Base-by-base conservation (phyloP, 139 green algal species). In the Edaphochlamys debaryana region DNA sequence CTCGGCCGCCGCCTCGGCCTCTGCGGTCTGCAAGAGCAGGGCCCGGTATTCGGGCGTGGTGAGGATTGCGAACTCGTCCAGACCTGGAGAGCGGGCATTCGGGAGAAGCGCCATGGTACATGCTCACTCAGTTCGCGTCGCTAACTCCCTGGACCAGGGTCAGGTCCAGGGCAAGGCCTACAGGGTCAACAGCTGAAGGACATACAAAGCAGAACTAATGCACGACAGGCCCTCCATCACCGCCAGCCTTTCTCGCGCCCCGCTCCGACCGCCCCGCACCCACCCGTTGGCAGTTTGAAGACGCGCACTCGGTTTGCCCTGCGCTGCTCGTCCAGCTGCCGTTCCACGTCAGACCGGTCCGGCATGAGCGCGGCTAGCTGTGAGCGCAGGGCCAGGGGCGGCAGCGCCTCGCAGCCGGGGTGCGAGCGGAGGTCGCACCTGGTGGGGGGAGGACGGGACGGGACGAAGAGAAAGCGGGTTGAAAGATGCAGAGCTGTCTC, bases 251-350 rank as follows among this genome's bases (percentile, higher is more conserved):
- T 7, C 8, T 29, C 0, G 6, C 25, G 3, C 8, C 2, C 7
- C 58, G 13, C 7, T 19, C 8, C 19, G 5, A 19, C 27, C 58
- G 4, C 29, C 58, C 4, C 5, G 27, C 15, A 40, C 68, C 41
- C 69, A 81, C 74, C 74, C 23, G 74, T 81, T 4, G 74, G 74
- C 40, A 81, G 74, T 38, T 62, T 71, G 38, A 81, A 81, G 7
- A 71, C 23, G 17, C 74, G 37, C 60, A 81, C 74, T 1, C 60
- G 30, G 38, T 71, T 71, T 29, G 74, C 74, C 29, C 62, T 40
- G 60, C 60, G 74, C 48, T 63, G 60, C 60, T 81, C 74, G 74
- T 81, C 74, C 41, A 81, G 32, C 74, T 71, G 60, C 22, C 74
- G 74, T 17, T 81, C 74, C 25, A 81, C n/a, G 15, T 40, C 50